Conservation (phyloP, 768 basidiomycete genomes). For the Amanita molliuscula region DNA sequence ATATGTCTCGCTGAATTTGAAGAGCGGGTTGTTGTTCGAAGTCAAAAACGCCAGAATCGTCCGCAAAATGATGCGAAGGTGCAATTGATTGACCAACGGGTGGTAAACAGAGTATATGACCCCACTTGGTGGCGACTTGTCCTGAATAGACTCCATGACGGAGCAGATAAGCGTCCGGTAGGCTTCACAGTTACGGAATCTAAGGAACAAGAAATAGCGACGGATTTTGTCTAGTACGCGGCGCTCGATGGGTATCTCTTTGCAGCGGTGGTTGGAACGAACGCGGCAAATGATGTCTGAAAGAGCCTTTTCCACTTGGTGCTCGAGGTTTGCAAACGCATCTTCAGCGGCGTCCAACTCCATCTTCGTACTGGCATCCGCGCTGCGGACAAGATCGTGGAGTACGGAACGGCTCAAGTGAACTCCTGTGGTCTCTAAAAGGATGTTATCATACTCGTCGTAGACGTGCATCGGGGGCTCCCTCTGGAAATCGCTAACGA, state of each 20-base stretch:
- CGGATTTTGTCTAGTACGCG: conserved; percentile 25
- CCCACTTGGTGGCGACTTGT: conserved; percentile 13
- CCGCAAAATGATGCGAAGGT: conserved; percentile 20
- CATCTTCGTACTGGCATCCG: conserved; percentile 21
- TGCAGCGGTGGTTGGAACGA: not conserved
- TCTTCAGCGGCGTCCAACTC: conserved; percentile 25
- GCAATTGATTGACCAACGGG: conserved; percentile 19
- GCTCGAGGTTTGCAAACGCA: conserved; percentile 33
- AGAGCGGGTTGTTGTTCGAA: not conserved
- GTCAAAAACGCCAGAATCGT: conserved; percentile 17
- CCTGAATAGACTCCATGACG: conserved; percentile 11
- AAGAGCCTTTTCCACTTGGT: conserved; percentile 22
- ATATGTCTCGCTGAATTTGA: not conserved
- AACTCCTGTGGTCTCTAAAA: conserved; percentile 32
- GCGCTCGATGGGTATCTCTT: conserved; percentile 20
- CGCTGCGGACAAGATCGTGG: conserved; percentile 3
- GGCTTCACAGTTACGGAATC: conserved; percentile 43
- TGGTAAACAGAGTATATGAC: conserved; percentile 18
- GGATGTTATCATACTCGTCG: conserved; percentile 39
- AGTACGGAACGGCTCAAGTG: conserved; percentile 29
- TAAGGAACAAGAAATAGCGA: conserved; percentile 42
- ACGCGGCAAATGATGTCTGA: not conserved
- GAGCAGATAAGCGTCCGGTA: conserved; percentile 31
- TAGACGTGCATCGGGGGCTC: conserved; percentile 30
- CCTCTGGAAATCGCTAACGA: conserved; percentile 22